Base-by-base conservation (phyloP, 179 eudicot species). In the Amaranthus tricolor region DNA sequence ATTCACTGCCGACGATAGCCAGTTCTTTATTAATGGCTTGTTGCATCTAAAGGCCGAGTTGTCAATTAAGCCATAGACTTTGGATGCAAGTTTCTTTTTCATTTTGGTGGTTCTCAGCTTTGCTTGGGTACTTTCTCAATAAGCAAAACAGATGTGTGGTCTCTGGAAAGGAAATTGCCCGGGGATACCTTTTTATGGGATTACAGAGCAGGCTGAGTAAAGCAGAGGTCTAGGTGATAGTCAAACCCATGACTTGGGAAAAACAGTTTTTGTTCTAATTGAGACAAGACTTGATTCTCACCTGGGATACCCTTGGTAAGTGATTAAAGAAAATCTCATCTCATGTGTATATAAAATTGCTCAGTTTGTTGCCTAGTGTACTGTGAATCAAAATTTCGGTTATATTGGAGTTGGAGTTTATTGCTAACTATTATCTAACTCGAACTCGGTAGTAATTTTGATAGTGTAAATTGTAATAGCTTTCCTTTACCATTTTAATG, bases 21-120 rank as follows among this genome's bases (percentile, higher is more conserved):
- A 74, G 19, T 92, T 80, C 73, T 88, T 94, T 75, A 83, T 90
- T 60, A 80, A 87, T 68, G 92, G 86, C 8, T 62, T 84, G 17
- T 83, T 94, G 50, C 92, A 90, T 85, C 89, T 92, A 43, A 86
- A 83, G 84, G 98, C 93, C 44, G 89, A 84, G 86, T 87, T 93
- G 49, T 84, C 90, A 13, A 78, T 93, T 70, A 88, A 70, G 75
- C 79, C 74, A 69, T 70, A 81, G 70, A 62, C 44, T 44, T 20
- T 24, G 21, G 50, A 50, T 49, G 53, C 21, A 19, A 45, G 48
- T 49, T 48, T 14, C 24, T 55, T 21, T 55, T 54, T 12, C 12
- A 47, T 48, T 6, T 9, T 1, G 52, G 47, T 24, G 53, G 76
- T 61, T 51, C 50, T 62, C 20, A 16, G 14, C 7, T 19, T 8